Base-by-base conservation (phyloP, 192 early-diverging fungal genomes). In the Lobulomyces angularis region DNA sequence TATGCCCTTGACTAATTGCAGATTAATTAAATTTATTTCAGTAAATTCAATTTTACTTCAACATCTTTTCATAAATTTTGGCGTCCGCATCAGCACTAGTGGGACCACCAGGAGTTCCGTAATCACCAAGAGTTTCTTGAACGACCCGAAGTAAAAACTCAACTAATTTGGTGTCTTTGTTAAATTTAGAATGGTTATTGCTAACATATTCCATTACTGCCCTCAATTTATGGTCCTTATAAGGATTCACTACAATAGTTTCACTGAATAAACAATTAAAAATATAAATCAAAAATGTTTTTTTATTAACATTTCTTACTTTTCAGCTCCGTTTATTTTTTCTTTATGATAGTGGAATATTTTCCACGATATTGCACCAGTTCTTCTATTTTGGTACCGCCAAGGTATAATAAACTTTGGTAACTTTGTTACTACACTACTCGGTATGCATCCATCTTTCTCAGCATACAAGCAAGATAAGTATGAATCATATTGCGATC, bases 381-480 rank as follows among this genome's bases (percentile, higher is more conserved):
- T 57, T 28, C 43, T 24, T 19, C 54, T 37, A 51, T 61, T 64
- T 16, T 56, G 48, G 43, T 65, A 69, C 7, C 67, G 51, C 67
- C 67, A 69, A 3, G 67, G 67, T 14, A 69, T 48, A 30, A 62
- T 55, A 26, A 69, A 64, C 45, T 59, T 55, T 14, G 50, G 48
- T 20, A 47, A 35, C 5, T 21, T 20, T n/a, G 45, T 27, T 16
- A 48, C 42, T 12, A 56, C 42, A 16, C 42, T 46, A n/a, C 57
- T 59, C 2, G 58, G 55, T 34, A 68, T 68, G 49, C 65, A 68
- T 1, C 65, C 65, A 30, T 68, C 65, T 9, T 34, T 51, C 16
- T 36, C 29, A 9, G 65, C 59, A 32, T 68, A 68, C 0, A 68
- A 35, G 5, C 39, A 45, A 5, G 64, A 43, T 11, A 66, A 26